Percentiles rank a stretch among this genome's conserved stretches.
Conservation (phyloP, 1,284 basidiomycete species). For the Pseudozyma thailandica region DNA sequence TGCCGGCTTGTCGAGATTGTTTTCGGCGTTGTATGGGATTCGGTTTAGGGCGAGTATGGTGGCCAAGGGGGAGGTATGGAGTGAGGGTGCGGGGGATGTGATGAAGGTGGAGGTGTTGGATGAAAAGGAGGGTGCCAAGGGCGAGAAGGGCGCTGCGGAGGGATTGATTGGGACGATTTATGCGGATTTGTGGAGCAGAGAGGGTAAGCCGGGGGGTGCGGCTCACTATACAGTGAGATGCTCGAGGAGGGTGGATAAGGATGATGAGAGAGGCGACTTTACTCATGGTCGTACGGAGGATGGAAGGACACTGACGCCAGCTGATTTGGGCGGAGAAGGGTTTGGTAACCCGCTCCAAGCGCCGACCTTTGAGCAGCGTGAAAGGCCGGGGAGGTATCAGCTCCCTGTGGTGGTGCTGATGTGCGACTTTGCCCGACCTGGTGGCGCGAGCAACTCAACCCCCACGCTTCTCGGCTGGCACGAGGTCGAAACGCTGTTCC, state of each 20-base stretch:
- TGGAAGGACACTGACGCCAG: slow-evolving; percentile 18
- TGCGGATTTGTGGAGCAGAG: slow-evolving; percentile 86
- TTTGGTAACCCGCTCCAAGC: slow-evolving; percentile 54
- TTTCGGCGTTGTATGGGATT: slow-evolving; percentile 63
- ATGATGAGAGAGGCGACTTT: slow-evolving; percentile 80
- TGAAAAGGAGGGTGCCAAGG: slow-evolving; percentile 76
- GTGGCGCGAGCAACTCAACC: slow-evolving; percentile 73
- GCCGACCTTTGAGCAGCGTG: slow-evolving; percentile 70
- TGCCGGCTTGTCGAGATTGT: slow-evolving; percentile 61
- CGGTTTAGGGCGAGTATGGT: slow-evolving; percentile 55
- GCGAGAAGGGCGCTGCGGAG: slow-evolving; percentile 17
- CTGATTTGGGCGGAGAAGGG: slow-evolving; percentile 29
- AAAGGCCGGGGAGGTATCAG: slow-evolving; percentile 74
- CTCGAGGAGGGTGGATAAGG: slow-evolving; percentile 88
- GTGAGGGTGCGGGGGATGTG: slow-evolving; percentile 74
- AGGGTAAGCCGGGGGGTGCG: slow-evolving; percentile 87
- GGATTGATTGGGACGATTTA: slow-evolving; percentile 89
- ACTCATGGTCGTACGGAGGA: slow-evolving; percentile 70
- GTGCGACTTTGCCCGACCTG: slow-evolving; percentile 83
- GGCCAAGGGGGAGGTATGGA: slow-evolving; percentile 85
- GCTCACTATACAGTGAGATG: slow-evolving; percentile 98
- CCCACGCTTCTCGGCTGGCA: slow-evolving; percentile 87
- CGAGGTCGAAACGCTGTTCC: slow-evolving; percentile 93
- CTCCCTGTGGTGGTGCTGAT: slow-evolving; percentile 90
- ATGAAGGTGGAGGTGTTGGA: slow-evolving; percentile 92